Base-by-base conservation (phyloP, 306 rosid species). In the Astragalus glycyphyllos region DNA sequence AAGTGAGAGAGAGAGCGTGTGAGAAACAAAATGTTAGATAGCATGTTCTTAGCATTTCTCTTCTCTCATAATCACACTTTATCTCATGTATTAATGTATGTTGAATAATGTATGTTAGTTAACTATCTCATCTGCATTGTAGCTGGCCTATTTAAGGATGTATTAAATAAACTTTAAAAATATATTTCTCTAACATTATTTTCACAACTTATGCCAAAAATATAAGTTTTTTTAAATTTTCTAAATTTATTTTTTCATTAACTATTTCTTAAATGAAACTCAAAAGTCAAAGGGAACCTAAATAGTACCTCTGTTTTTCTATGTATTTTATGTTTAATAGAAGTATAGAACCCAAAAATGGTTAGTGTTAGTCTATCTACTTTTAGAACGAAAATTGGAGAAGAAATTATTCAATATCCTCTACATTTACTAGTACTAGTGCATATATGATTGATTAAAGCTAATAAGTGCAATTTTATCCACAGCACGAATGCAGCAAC, bases 401-500 rank as follows among this genome's bases (percentile, higher is more conserved):
- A 23, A 23, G 3, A 31, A 16, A 7, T 32, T 48, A 10, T 50
- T 51, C 4, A 26, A 29, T 50, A 40, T 6, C 20, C 16, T 23
- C n/a, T 20, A 20, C 4, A 1, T 26, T 0, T 17, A 68, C 58
- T 50, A 15, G 17, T 17, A 68, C 58, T 50, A 15, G 17, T 32
- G 60, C 38, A 63, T 73, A 16, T 9, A 20, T 29, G 48, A 4
- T 44, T 10, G 20, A 7, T 64, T 64, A 15, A 16, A 32, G 45
- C 1, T 16, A 44, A 40, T 64, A 41, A 32, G 16, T 46, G 3
- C 35, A 67, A n/a, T 74, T 49, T 59, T 32, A 40, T 73, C 29
- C 42, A 14, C 83, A 79, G 83, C 56, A 34, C 76, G 83, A 53
- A 51, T 73, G 13, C 83, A 79, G 15, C 79, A 66, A 11, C 79